Evolutionary conservation across 306 rosid species (phyloP), one percentile per base, ranked within the genome.

Genomic region (Casuarina cunninghamiana): DNA sequence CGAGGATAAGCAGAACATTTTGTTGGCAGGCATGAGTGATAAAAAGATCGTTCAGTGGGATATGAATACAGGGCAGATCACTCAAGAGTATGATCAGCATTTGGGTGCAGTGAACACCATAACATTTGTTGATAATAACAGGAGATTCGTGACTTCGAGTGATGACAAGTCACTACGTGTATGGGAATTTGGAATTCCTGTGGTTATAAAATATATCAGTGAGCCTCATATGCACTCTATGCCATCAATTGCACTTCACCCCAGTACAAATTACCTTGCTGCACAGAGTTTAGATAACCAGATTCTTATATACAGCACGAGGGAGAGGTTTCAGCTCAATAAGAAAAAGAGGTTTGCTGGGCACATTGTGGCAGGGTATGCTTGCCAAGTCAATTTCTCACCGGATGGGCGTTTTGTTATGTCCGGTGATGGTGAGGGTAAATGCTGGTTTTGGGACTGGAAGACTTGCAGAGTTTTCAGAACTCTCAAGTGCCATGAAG

Each of bases 371-470:
- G 97, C 99, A 3, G 98, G 99, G 54, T 93, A 93, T 74, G 99
- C 99, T 4, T 96, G 98, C 67, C 98, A 93, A 74, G 99, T 93
- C 42, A 91, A 91, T 82, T 96, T 93, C 84, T 93, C 99, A 0
- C 99, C 98, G 0, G 99, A 95, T 78, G 99, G 98, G 9, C 92
- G 99, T 10, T 96, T 96, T 79, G 98, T 96, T 60, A 88, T 89
- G 90, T 96, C 99, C 0, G 98, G 99, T 61, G 99, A 93, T 76
- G 96, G 97, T 48, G 98, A 96, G 80, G 98, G 99, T 55, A 84
- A 86, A 83, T 96, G 99, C 84, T 96, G 99, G 99, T 96, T 96
- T 81, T 96, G 97, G 99, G 99, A 96, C 73, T 96, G 99, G 99
- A 96, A 96, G 87, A 88, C 93, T 78, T 96, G 99, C 91, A 93